These are phyloP conservation scores for Picea abies DNA, from an alignment of 83 land plant species.

Conservation along the genomic window DNA sequence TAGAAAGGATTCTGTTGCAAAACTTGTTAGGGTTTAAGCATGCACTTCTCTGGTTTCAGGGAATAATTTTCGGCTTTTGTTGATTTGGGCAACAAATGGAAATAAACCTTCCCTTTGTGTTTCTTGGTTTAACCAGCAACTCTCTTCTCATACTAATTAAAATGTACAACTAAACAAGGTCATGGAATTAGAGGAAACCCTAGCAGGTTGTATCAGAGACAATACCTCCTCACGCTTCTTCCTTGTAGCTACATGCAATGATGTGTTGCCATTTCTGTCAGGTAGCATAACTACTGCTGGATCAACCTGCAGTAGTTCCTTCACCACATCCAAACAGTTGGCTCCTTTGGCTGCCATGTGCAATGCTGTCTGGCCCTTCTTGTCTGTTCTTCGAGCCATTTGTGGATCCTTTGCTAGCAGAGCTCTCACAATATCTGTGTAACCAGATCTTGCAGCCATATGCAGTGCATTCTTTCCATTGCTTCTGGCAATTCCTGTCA, in stretches of 20 bases:
- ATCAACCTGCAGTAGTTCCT: constrained; percentile 54
- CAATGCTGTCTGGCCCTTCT: constrained; percentile 72
- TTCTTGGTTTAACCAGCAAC: background rate
- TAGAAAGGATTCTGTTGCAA: background rate
- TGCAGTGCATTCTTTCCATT: constrained; percentile 80
- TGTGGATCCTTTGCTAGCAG: constrained; percentile 60
- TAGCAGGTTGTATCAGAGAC: background rate
- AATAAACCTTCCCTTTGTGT: background rate
- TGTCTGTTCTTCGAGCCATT: constrained; percentile 66
- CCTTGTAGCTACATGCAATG: constrained; percentile 67
- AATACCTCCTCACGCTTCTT: constrained; percentile 69
- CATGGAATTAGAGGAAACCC: background rate
- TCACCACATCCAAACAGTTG: constrained; percentile 48
- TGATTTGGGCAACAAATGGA: background rate
- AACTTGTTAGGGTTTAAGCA: background rate
- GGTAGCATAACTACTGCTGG: constrained; percentile 70
- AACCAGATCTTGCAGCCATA: constrained; percentile 66
- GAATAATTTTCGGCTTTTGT: background rate
- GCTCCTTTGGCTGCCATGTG: constrained; percentile 82
- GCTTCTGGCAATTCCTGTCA: constrained; percentile 38
- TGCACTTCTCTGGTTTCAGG: background rate
- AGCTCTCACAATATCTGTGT: constrained; percentile 52
- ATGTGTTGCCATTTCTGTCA: constrained; percentile 64
- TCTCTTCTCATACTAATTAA: background rate
- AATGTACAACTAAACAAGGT: background rate